Evolutionary conservation across 192 early-diverging fungal species (phyloP), one percentile per base, ranked within the genome.

Genomic region (Umbelopsis isabellina): DNA sequence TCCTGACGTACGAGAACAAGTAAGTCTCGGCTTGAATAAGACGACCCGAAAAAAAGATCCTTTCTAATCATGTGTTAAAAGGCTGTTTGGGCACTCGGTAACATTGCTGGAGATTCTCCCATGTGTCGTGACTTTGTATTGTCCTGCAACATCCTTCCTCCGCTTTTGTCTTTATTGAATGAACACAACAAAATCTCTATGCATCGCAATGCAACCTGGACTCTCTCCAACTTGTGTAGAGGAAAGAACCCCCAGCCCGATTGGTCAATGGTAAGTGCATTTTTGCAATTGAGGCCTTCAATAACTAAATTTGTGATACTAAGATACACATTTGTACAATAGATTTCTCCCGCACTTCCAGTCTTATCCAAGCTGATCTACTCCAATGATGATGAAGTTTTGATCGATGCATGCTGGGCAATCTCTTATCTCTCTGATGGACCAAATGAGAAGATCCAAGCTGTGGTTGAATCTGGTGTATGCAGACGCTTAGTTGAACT

Each of bases 361-460:
- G 88, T 94, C 22, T 90, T 99, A 30, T 91, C 96, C 53, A 95
- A 94, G 75, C 85, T 99, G 41, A 89, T 99, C 61, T 88, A 94
- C 80, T 89, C 93, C 16, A 86, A 84, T 21, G 98, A 99, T 79
- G 95, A 96, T 51, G 97, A 99, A 75, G 88, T 99, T 23, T 83
- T 98, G 75, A 97, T 95, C 16, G 97, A 98, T 78, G 93, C 97
- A n/a, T 98, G 97, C 87, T 99, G 97, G 97, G 97, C 97, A 21
- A 93, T 99, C 70, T 98, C 97, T n/a, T 99, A 99, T 74, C 89
- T 99, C 30, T 97, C 96, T 22, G 97, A 99, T 73, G 97, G 97
- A 1, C 55, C 89, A 46, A 98, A 99, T 82, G 95, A 98, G 72
- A 97, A 97, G 84, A 98, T 99, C 55, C 96, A 98, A 78, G 93